phyloP scores from a whole-genome alignment of 176 grass and related monocot species.

The Oryza glaberrima region DNA sequence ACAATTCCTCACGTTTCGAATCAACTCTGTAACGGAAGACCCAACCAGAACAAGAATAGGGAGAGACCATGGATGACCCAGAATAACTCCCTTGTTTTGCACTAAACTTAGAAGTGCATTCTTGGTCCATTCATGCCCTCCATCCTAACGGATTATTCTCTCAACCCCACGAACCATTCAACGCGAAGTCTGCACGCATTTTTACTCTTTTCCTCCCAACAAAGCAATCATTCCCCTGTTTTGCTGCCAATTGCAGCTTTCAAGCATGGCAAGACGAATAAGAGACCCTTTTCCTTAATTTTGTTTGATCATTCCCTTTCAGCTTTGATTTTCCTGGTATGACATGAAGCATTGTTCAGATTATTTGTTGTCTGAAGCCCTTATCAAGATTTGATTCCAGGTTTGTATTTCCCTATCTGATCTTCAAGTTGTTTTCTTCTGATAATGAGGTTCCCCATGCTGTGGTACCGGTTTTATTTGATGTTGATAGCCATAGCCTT shows the following conservation, averaged over 20 bases:
- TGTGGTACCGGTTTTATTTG: not conserved
- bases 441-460: not conserved
- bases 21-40: not conserved
- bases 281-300: not conserved
- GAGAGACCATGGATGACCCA: constrained; percentile 1
- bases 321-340: constrained; percentile 12
- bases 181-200: constrained; percentile 44
- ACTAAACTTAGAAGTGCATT: constrained; percentile 41
- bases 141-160: constrained; percentile 43
- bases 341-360: constrained; percentile 29
- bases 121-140: constrained; percentile 9
- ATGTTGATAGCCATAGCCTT: not conserved
- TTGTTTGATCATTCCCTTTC: not conserved
- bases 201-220: constrained; percentile 27
- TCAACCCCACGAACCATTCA: constrained; percentile 47
- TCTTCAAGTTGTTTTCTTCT: not conserved
- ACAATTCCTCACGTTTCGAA: not conserved
- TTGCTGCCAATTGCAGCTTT: constrained; percentile 35
- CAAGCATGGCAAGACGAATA: constrained; percentile 13
- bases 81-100: not conserved
- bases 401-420: constrained; percentile 16
- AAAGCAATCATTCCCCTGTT: constrained; percentile 32
- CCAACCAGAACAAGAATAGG: not conserved
- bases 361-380: constrained; percentile 1
- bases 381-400: constrained; percentile 29